These are phyloP conservation scores for Phytophthora tentaculata DNA, from an alignment of 352 stramenopile genomes.

Conservation along the genomic window DNA sequence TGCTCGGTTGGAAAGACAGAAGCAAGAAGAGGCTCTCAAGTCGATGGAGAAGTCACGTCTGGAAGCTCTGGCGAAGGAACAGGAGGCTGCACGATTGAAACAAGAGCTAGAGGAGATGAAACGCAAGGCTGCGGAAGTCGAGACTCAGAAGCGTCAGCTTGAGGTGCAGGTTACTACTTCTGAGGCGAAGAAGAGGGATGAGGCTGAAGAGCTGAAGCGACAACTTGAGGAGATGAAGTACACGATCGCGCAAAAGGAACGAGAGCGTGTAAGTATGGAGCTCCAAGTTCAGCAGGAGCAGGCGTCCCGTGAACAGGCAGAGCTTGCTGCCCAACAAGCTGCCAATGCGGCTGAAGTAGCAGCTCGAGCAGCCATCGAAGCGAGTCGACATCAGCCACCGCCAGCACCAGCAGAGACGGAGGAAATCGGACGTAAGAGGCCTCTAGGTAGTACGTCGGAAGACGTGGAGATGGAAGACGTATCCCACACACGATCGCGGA, in stretches of 20 bases:
- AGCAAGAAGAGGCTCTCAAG: conserved; percentile 48
- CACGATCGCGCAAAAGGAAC: conserved; percentile 55
- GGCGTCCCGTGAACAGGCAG: conserved; percentile 63
- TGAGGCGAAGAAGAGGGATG: conserved; percentile 46
- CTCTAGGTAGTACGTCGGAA: conserved; percentile 38
- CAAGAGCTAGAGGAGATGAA: conserved; percentile 68
- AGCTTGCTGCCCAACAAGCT: conserved; percentile 64
- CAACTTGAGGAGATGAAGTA: conserved; percentile 57
- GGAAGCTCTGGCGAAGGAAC: conserved; percentile 47
- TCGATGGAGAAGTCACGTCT: conserved; percentile 41
- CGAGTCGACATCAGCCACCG: conserved; percentile 51
- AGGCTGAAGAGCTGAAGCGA: conserved; percentile 46
- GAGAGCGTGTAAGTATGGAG: conserved; percentile 59
- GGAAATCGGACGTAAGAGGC: conserved; percentile 54
- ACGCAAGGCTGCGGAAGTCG: conserved; percentile 36
- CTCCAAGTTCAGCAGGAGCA: conserved; percentile 54
- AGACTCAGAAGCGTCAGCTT: conserved; percentile 50
- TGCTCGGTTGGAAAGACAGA: conserved; percentile 48
- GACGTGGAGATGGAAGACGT: conserved; percentile 70
- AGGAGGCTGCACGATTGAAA: conserved; percentile 51
- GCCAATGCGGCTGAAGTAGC: conserved; percentile 70
- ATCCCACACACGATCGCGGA: conserved; percentile 36
- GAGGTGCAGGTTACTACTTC: conserved; percentile 34
- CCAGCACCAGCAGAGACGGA: conserved; percentile 34
- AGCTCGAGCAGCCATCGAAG: conserved; percentile 73